Conservation (phyloP, 768 basidiomycete species). For the Pulveroboletus ravenelii region DNA sequence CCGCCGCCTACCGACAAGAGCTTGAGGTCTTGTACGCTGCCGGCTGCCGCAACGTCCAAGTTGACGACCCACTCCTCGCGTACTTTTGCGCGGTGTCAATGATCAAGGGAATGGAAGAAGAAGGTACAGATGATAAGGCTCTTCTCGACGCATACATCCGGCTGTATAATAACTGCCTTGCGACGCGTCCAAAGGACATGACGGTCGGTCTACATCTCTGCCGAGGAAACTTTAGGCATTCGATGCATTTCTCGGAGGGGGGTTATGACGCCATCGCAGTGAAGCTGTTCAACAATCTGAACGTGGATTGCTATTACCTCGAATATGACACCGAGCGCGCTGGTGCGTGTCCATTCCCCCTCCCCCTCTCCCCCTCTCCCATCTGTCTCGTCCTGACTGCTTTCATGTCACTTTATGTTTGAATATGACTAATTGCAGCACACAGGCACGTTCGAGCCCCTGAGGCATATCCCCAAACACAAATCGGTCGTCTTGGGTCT, state of each 20-base stretch:
- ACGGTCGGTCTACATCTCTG: conserved; percentile 41
- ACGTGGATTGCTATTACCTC: conserved; percentile 43
- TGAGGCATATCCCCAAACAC: conserved; percentile 30
- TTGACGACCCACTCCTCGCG: conserved; percentile 44
- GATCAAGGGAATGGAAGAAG: conserved; percentile 53
- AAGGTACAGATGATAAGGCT: conserved; percentile 55
- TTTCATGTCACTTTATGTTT: neutral
- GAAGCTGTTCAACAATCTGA: conserved; percentile 42
- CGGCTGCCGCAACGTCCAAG: conserved; percentile 42
- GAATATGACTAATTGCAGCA: neutral
- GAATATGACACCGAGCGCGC: conserved; percentile 47
- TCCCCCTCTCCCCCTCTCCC: too few species aligned
- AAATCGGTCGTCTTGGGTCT: conserved; percentile 41
- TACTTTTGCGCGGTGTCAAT: conserved; percentile 65
- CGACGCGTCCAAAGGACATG: conserved; percentile 36
- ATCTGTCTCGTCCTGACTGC: too few species aligned
- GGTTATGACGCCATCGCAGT: conserved; percentile 42
- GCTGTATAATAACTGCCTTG: conserved; percentile 37
- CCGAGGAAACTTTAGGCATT: conserved; percentile 33
- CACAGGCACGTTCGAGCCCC: conserved; percentile 30
- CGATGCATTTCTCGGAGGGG: conserved; percentile 42
- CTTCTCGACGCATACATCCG: conserved; percentile 58
- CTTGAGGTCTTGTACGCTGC: conserved; percentile 41
- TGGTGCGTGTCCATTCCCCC: conserved; percentile 22
- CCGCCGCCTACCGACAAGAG: conserved; percentile 42